Base-by-base conservation (phyloP, 2,329 filamentous ascomycete species). In the Sclerotinia sclerotiorum region DNA sequence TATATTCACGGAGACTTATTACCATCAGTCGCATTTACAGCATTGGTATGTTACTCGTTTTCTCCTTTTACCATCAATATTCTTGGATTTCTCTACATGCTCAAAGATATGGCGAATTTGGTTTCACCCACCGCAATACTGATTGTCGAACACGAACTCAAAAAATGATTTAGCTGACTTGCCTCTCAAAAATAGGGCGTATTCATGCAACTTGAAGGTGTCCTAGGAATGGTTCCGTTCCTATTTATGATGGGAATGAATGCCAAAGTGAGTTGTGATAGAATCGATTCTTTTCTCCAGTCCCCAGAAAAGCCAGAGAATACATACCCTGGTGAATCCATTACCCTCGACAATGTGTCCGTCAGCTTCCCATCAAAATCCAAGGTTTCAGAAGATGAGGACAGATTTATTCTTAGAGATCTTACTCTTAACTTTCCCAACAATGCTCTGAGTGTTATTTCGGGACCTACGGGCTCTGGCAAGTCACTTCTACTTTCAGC, bases 11-110 rank as follows among this genome's bases (percentile, higher is more conserved):
- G 87, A 5, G 79, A 81, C 0, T 80, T 94, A 24, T 82, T 84
- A 1, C 88, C 91, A 0, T 92, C 90, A 0, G 83, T 93, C n/a
- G 91, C 91, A 1, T 94, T 94, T 72, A 91, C 92, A 46, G 89
- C 89, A 51, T 86, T 93, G 39, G 60, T 62, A 51, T 51, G 60
- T 62, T 51, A n/a, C 13, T 8, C 15, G 51, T 62, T 39, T 21
- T 21, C 15, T 51, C 5, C 7, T 29, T 29, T 8, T 51, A 24
- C 13, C 24, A 8, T n/a, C 32, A 0, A 15, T 11, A 21, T 51
- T 11, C 32, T 8, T 51, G 15, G 2, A 17, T 7, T 15, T 6
- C 15, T 39, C 21, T 10, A n/a, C 8, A 24, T 10, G 1, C 7
- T 17, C 8, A 51, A 7, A 27, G 21, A 24, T 15, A 21, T 51